These are phyloP conservation scores for Neopestalotiopsis clavispora DNA, from an alignment of 2,329 filamentous ascomycete genomes.

Conservation along the genomic window DNA sequence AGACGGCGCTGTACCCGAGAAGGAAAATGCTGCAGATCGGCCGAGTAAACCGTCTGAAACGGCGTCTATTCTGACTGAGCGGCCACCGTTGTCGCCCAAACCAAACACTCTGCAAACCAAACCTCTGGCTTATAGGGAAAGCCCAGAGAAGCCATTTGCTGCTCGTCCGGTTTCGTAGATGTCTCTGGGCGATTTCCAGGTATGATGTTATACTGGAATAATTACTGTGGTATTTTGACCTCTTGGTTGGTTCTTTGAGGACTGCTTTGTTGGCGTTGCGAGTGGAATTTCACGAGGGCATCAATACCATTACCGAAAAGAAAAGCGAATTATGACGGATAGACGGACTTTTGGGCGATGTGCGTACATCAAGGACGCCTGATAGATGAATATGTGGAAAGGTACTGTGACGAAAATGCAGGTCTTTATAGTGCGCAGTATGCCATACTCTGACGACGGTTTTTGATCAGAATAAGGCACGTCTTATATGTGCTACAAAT, in stretches of 20 bases:
- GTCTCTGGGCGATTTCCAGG: background rate
- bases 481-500: background rate
- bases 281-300: background rate
- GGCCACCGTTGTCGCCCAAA: conserved; percentile 35
- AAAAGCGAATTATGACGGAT: conserved; percentile 9
- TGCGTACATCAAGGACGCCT: background rate
- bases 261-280: conserved; percentile 1
- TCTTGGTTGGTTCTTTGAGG: background rate
- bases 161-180: background rate
- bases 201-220: background rate
- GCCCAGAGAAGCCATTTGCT: conserved; percentile 57
- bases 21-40: conserved; percentile 32
- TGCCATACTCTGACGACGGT: background rate
- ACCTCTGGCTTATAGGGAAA: conserved; percentile 63
- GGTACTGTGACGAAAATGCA: background rate
- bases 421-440: background rate
- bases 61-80: conserved; percentile 15
- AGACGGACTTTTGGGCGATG: background rate
- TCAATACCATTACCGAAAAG: background rate
- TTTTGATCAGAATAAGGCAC: background rate
- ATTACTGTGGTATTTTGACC: background rate
- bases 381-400: background rate
- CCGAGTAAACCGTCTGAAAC: conserved; percentile 10
- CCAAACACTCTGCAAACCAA: conserved; percentile 41
- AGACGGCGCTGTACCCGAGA: conserved; percentile 34